Base-by-base conservation (phyloP, 73 alveolate genomes). In the Paramecium sonneborni region DNA sequence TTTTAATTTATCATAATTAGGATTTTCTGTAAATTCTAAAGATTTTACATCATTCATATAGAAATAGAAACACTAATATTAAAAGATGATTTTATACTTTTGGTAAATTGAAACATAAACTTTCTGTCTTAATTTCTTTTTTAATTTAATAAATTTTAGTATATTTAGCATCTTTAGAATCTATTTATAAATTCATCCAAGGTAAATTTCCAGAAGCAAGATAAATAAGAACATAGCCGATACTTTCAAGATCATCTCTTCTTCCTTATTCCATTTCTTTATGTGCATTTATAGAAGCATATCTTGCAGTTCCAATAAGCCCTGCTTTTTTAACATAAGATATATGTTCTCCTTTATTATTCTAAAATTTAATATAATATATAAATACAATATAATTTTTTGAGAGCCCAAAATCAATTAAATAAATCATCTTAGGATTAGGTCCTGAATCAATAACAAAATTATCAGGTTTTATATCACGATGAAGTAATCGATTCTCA, bases 261-360 rank as follows among this genome's bases (percentile, higher is more conserved):
- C 98, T 82, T 15, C 96, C 67, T 85, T 95, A 85, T 62, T 96
- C 98, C 38, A 68, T 48, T 38, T 97, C 98, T 2, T 84, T 43
- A 74, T 93, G 96, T 10, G 98, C 92, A 72, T 82, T 93, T 1
- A 91, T 1, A 9, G 95, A 84, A 5, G 97, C 97, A 93, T 95
- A 96, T 35, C 98, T 92, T 3, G 97, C 97, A 12, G 97, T 96
- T 9, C 98, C 98, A 8, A 97, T 96, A 28, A 96, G 68, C 7
- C 96, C 93, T 62, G 94, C 94, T 18, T 94, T 92, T 39, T 95
- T 96, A 89, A 69, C 95, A 41, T 88, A 92, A 41, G 92, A 74
- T 24, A 96, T 96, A 57, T 96, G 98, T 43, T 95, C 85, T 1
- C 96, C 95, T n/a, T 94, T 89, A 44, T 88, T 41, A 72, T 93